phyloP scores from a whole-genome alignment of 2,329 filamentous ascomycete genomes.

The Exophiala dermatitidis region DNA sequence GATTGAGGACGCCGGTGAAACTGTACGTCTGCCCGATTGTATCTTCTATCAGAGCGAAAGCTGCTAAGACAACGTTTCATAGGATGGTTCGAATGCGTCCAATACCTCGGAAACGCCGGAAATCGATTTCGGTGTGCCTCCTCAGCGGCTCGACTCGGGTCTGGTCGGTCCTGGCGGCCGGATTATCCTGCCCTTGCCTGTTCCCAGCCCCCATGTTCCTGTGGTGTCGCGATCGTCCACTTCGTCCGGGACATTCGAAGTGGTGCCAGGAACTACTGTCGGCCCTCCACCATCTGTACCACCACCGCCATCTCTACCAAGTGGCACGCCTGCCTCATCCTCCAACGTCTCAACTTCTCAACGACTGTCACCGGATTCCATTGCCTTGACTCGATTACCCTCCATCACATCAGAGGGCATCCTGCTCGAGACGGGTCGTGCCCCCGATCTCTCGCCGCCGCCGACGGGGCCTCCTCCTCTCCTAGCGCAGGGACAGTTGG shows the following conservation, averaged over 20 bases:
- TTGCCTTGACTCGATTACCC: constrained; percentile 15
- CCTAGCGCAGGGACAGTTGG: not conserved
- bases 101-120: constrained; percentile 22
- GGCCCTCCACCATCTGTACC: constrained; percentile 1
- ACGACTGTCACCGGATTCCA: constrained; percentile 17
- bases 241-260: constrained; percentile 14
- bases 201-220: constrained; percentile 15
- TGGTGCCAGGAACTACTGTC: constrained; percentile 1
- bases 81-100: constrained; percentile 17
- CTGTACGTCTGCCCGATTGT: constrained; percentile 9
- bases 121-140: constrained; percentile 10
- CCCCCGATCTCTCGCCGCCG: constrained; percentile 10
- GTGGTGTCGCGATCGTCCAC: constrained; percentile 14
- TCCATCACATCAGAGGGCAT: constrained; percentile 23
- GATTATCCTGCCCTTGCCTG: constrained; percentile 17
- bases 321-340: constrained; percentile 1
- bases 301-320: not conserved
- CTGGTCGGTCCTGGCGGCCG: constrained; percentile 10
- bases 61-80: not conserved
- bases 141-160: constrained; percentile 8
- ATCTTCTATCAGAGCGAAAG: no score
- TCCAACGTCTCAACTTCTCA: constrained; percentile 7
- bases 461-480: not conserved
- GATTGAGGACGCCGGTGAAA: constrained; percentile 26
- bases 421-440: constrained; percentile 14